Evolutionary conservation across 1,139 yeast genomes (phyloP), one percentile per base, ranked within the genome.

Genomic region (Geotrichum phurueaensis): DNA sequence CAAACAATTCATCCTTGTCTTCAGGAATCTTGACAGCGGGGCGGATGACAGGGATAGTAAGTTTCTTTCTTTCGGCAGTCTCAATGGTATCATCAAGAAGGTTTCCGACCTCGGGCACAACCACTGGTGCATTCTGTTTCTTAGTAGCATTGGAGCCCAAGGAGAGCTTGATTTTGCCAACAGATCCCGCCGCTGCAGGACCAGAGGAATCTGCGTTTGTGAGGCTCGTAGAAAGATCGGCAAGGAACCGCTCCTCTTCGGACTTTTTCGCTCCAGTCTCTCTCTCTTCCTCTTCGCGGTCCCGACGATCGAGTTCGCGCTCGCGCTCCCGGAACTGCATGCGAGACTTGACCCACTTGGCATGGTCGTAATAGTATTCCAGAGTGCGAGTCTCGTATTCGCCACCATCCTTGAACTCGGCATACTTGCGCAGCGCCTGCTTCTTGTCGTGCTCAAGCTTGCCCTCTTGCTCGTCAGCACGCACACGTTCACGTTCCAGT

Each of bases 311-410:
- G 12, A 62, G 63, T 22, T 68, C 71, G 12, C 63, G 60, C 56
- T 74, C 77, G 22, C 72, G 64, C 25, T 61, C 61, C 23, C 75
- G 62, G 50, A 63, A 64, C 13, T 60, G 62, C 56, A 65, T 65
- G 48, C 77, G 68, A 20, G 65, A 62, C 51, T 73, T 69, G n/a
- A 68, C 65, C 77, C 77, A 74, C 1, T 68, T 65, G 2, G 73
- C 66, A 43, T 69, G 73, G 60, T 73, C 74, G 49, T 66, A 65
- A 61, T 71, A 73, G 61, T 73, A 74, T 49, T 69, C 69, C 59
- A 68, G 65, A 22, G 60, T 58, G 13, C 65, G 60, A 33, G 60
- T 61, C 22, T 61, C 64, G 20, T 60, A 56, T 9, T 66, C 69
- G 31, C 61, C 65, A 39, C 63, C 66, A 47, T 71, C 73, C 25